Evolutionary conservation across 1,284 basidiomycete species (phyloP), one percentile per base, ranked within the genome.

Genomic region (Albatrellus sp.): DNA sequence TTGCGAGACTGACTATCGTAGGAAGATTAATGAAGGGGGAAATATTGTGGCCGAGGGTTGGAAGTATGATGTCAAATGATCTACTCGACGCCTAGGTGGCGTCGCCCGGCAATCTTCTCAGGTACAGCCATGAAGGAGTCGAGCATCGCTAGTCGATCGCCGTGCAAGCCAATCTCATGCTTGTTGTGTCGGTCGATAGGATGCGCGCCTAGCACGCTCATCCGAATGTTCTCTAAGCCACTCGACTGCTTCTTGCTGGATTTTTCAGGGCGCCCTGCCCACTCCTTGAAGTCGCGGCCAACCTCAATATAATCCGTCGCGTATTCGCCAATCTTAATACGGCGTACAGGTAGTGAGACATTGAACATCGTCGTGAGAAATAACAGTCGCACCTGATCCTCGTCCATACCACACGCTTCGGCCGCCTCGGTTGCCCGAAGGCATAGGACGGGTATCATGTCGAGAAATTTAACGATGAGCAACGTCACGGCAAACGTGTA

Each of bases 321-420:
- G 52, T 84, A 86, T 57, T 86, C 83, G 48, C 82, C 83, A 45
- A 84, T 80, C 80, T 84, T 51, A 24, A 38, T 30, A 4, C 24
- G 24, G 24, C 7, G 24, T 3, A 24, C 7, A n/a, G 34, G 34
- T 4, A 17, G 34, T 35, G 9, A 35, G 34, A 35, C 3, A 35
- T 5, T 17, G 14, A 13, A 11, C 24, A 7, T 20, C 37, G 19
- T 13, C 14, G 13, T 20, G 16, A 16, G 24, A 16, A 8, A 16
- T 13, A 9, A 38, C 12, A 37, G 11, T n/a, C 75, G 52, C 53
- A 86, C 82, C 71, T 91, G 83, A 30, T 78, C 75, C 55, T 87
- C 88, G 61, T 97, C 91, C 75, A 94, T 84, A 42, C 91, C 91
- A 43, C 90, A 70, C 46, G 73, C 74, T 67, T 96, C 90, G 30